Base-by-base conservation (phyloP, 2,329 filamentous ascomycete genomes). In the Aspergillus floridensis region DNA sequence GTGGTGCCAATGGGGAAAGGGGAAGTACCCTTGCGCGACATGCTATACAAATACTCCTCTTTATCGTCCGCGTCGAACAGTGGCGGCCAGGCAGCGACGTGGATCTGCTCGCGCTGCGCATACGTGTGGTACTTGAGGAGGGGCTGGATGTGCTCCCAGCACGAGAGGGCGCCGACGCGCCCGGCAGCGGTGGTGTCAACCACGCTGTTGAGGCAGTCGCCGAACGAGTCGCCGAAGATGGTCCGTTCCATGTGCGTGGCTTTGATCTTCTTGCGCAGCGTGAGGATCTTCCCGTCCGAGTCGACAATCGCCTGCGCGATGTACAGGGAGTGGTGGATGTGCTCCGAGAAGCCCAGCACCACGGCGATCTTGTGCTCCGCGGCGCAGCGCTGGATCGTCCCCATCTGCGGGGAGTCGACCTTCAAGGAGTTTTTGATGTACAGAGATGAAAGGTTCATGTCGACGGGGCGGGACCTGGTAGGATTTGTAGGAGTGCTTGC, bases 181-280 rank as follows among this genome's bases (percentile, higher is more conserved):
- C 77, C 79, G 74, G 60, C 73, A 5, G 38, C 5, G 62, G 26
- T 72, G 62, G 41, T 49, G 2, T 79, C 72, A 0, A 70, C 76
- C 2, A 82, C 80, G 35, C 70, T 77, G 5, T 68, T 65, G 4
- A 83, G 65, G 16, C 72, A 75, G 3, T 73, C 65, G 0, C 73
- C 77, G 0, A 69, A 67, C 0, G 76, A 77, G 44, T 84, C 81
- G 1, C 81, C 81, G 31, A 79, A 84, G 16, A 83, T 62, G 2
- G 79, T 80, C 0, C 80, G 75, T 66, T 84, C 82, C 73, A 84
- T 79, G 56, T 84, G 80, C 0, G 81, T 84, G 0, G 81, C 77
- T 66, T 84, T 84, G 63, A 84, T 72, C 70, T 84, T 84, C 21
- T 79, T 74, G 5, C 80, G 76, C 49, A 76, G 70, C 5, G 74